Conservation (phyloP, 139 green algal species). For the Picochlorum sp. region DNA sequence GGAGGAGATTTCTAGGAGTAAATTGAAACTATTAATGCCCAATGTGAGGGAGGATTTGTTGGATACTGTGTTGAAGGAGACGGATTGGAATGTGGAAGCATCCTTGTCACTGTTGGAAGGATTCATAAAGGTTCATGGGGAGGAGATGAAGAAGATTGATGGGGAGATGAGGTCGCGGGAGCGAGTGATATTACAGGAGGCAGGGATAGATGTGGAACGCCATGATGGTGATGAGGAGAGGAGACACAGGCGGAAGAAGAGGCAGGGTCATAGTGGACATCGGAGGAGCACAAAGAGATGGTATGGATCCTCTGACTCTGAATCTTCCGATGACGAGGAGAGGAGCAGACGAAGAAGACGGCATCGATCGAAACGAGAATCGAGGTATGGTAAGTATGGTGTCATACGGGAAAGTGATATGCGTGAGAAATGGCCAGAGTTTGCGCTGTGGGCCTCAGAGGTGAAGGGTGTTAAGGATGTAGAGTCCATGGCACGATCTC, state of each 20-base stretch:
- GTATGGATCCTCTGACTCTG: not conserved
- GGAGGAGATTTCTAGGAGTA: slow-evolving; percentile 53
- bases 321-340: not conserved
- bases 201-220: no score
- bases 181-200: no score
- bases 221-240: no score
- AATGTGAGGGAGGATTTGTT: slow-evolving; percentile 36
- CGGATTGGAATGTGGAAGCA: not conserved
- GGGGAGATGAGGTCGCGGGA: no score
- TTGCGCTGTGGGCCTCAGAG: slow-evolving; percentile 67
- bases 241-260: not conserved
- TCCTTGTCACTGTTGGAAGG: no score
- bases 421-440: slow-evolving; percentile 64
- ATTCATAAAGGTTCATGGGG: no score
- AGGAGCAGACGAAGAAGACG: slow-evolving; percentile 1
- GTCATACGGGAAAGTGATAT: slow-evolving; percentile 64
- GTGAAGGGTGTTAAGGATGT: slow-evolving; percentile 59
- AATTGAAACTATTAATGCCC: slow-evolving; percentile 49
- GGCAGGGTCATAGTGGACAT: not conserved
- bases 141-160: no score
- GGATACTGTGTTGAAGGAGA: not conserved
- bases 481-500: slow-evolving; percentile 51
- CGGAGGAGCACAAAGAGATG: not conserved
- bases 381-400: slow-evolving; percentile 68
- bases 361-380: not conserved